Evolutionary conservation across 805 yeast species (phyloP).

Genomic region (Sporopachydermia lactativora): DNA sequence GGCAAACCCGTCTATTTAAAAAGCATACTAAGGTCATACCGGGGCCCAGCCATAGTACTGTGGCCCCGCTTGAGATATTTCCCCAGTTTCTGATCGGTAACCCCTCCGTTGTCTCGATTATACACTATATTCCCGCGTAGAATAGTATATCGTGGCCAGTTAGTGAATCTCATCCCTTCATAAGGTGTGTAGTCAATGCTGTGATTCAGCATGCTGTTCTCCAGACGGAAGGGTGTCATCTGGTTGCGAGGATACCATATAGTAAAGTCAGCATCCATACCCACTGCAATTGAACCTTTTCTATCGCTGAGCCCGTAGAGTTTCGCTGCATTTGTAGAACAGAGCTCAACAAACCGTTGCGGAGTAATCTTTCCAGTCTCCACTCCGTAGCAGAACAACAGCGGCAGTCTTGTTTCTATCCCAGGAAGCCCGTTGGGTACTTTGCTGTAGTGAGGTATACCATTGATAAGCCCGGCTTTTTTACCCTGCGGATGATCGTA

Average conservation of each 20-base stretch:
- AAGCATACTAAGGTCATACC: too few relatives aligned
- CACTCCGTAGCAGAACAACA: slow-evolving; percentile 30
- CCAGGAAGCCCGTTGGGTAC: slow-evolving; percentile 39
- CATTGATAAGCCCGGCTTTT: slow-evolving; percentile 26
- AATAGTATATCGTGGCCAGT: slow-evolving; percentile 34
- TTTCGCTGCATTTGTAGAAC: slow-evolving; percentile 32
- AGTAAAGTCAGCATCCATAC: slow-evolving; percentile 34
- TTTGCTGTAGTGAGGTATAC: slow-evolving; percentile 26
- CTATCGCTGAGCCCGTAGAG: slow-evolving; percentile 27
- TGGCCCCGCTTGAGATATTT: too few relatives aligned
- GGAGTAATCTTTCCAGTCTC: slow-evolving; percentile 25
- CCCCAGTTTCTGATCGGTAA: too few relatives aligned
- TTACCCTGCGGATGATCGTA: slow-evolving; percentile 29
- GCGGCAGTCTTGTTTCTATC: slow-evolving; percentile 31
- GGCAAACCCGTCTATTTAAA: too few relatives aligned
- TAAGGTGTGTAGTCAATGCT: slow-evolving; percentile 14
- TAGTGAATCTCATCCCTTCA: slow-evolving; percentile 24
- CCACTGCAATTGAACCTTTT: slow-evolving; percentile 31
- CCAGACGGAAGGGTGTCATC: slow-evolving; percentile 16
- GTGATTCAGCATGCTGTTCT: slow-evolving; percentile 12
- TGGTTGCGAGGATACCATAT: slow-evolving; percentile 31
- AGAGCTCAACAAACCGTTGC: slow-evolving; percentile 30
- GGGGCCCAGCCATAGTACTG: too few relatives aligned
- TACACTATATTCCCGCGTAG: slow-evolving; percentile 25
- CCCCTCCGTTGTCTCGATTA: slow-evolving; percentile 16